Evolutionary conservation across 768 basidiomycete genomes (phyloP).

Genomic region (Auricularia sp.): DNA sequence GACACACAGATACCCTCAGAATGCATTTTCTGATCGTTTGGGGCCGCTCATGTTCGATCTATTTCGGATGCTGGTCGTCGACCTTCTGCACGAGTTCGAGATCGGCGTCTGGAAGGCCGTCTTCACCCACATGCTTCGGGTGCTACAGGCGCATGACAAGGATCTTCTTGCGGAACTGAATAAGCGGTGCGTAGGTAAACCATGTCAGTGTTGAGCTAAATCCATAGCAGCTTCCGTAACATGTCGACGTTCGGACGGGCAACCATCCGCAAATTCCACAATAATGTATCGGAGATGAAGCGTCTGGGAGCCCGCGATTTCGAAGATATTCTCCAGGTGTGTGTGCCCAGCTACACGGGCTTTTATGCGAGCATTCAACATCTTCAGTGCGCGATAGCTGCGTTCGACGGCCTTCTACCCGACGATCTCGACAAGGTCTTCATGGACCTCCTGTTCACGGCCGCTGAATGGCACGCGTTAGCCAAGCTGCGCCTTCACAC

Average conservation of each 20-base stretch:
- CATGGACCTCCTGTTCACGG: background rate
- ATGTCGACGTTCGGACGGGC: conserved; percentile 16
- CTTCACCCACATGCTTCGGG: conserved; percentile 19
- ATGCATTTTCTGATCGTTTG: conserved; percentile 6
- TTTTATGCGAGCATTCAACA: no score
- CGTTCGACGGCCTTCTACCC: background rate
- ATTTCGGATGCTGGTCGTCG: conserved; percentile 13
- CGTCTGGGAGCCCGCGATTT: conserved; percentile 16
- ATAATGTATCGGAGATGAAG: conserved; percentile 16
- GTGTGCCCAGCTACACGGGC: no score
- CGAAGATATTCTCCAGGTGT: conserved; percentile 18
- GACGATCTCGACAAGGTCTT: background rate
- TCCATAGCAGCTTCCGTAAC: background rate
- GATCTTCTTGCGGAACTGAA: background rate
- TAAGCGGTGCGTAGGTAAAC: conserved; percentile 13
- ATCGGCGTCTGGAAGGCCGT: conserved; percentile 24
- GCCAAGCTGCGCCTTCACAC: conserved; percentile 9
- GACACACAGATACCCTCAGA: conserved; percentile 6
- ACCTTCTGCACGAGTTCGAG: conserved; percentile 26
- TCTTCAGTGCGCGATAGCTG: background rate
- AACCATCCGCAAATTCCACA: conserved; percentile 14
- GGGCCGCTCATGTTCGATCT: background rate
- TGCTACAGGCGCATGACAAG: conserved; percentile 9
- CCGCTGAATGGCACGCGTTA: conserved; percentile 3
- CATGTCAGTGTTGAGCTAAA: background rate